Evolutionary conservation across 192 early-diverging fungal genomes (phyloP).

Genomic region (Rhizophagus prolifer): DNA sequence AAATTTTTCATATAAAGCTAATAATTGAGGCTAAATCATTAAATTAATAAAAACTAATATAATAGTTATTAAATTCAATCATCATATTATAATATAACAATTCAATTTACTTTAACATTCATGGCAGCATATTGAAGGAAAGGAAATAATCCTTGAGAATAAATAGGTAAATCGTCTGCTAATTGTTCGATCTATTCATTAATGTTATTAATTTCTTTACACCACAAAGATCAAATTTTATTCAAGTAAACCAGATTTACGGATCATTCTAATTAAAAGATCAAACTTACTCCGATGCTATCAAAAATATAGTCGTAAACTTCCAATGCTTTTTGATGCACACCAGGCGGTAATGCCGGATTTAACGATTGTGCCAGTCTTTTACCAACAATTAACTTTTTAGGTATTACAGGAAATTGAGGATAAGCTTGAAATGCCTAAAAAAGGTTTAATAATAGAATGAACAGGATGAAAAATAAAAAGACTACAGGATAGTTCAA

Average conservation of each 20-base stretch:
- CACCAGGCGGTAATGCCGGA: slow-evolving; percentile 90
- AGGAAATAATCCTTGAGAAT: slow-evolving; percentile 88
- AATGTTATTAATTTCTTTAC: slow-evolving; percentile 15
- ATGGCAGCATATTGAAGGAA: slow-evolving; percentile 84
- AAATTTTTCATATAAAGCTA: slow-evolving; percentile 76
- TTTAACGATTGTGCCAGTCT: slow-evolving; percentile 93
- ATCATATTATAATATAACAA: not conserved
- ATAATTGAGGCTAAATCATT: slow-evolving; percentile 65
- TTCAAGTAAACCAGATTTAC: not conserved
- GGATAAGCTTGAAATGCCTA: slow-evolving; percentile 77
- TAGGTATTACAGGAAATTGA: slow-evolving; percentile 74
- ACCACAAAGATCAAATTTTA: not conserved
- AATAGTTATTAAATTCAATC: not conserved
- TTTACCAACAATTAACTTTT: slow-evolving; percentile 83
- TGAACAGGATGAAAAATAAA: not conserved
- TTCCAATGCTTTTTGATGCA: slow-evolving; percentile 91
- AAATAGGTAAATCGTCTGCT: slow-evolving; percentile 78
- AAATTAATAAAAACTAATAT: not conserved
- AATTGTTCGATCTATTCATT: slow-evolving; percentile 64
- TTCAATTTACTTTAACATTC: slow-evolving; percentile 64
- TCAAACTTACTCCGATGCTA: slow-evolving; percentile 62
- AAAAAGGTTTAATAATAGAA: not conserved
- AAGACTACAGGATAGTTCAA: no score
- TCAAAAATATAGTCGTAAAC: slow-evolving; percentile 80
- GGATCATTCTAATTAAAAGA: not conserved